phyloP scores from a whole-genome alignment of 371 early-diverging fungal genomes.

The Mucor plumbeus region DNA sequence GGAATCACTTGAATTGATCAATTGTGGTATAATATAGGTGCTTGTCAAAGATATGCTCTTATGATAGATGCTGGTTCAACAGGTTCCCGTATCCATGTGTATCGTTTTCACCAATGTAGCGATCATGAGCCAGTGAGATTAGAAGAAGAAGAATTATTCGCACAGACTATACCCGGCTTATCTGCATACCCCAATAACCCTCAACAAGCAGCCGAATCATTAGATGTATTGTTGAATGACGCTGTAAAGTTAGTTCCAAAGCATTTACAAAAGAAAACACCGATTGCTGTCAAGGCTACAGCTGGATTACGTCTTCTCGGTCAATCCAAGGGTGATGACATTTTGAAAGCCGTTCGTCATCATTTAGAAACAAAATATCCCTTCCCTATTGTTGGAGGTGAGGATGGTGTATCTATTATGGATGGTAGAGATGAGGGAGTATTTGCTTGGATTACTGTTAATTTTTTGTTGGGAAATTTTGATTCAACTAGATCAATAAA shows the following conservation, averaged over 20 bases:
- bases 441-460: conserved; percentile 98
- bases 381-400: conserved; percentile 76
- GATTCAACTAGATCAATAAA: conserved; percentile 38
- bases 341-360: conserved; percentile 74
- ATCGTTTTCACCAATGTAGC: conserved; percentile 85
- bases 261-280: conserved; percentile 75
- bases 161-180: conserved; percentile 87
- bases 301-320: conserved; percentile 90
- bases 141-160: conserved; percentile 84
- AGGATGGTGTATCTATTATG: conserved; percentile 88
- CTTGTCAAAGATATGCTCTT: conserved; percentile 58
- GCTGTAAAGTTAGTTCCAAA: conserved; percentile 78
- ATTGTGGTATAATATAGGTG: background rate
- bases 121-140: conserved; percentile 28
- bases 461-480: conserved; percentile 78
- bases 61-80: conserved; percentile 98
- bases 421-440: conserved; percentile 95
- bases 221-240: conserved; percentile 76
- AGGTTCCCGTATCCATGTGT: conserved; percentile 97
- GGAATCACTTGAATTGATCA: background rate
- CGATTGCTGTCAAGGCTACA: conserved; percentile 94
- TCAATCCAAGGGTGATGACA: conserved; percentile 66
- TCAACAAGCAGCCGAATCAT: conserved; percentile 76
- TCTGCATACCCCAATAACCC: conserved; percentile 77
- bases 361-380: conserved; percentile 76